phyloP scores from a whole-genome alignment of 805 yeast species.

The Saccharomycopsis javanensis region DNA sequence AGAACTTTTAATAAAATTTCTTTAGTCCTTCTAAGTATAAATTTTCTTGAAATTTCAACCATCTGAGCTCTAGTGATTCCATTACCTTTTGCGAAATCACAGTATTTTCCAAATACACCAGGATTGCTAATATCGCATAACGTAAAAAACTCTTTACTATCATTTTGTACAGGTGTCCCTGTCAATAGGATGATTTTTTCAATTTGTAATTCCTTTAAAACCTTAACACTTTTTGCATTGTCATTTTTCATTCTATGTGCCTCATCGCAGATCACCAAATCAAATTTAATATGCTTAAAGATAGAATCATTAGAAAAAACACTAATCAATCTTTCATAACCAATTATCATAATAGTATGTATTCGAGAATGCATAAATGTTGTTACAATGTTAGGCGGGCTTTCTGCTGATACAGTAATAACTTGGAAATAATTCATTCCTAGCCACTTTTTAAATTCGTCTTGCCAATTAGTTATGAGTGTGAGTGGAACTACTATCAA shows the following conservation, averaged over 20 bases:
- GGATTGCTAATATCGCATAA: slow-evolving; percentile 81
- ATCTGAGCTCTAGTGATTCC: slow-evolving; percentile 33
- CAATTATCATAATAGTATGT: slow-evolving; percentile 74
- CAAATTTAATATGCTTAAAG: slow-evolving; percentile 33
- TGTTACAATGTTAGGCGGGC: slow-evolving; percentile 38
- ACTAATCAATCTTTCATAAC: slow-evolving; percentile 71
- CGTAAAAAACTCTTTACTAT: slow-evolving; percentile 70
- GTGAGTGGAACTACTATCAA: slow-evolving; percentile 90
- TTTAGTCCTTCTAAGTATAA: slow-evolving; percentile 66
- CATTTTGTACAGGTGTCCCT: slow-evolving; percentile 94
- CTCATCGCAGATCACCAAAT: slow-evolving; percentile 83
- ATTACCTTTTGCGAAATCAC: slow-evolving; percentile 40
- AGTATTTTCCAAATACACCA: slow-evolving; percentile 58
- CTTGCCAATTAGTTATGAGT: slow-evolving; percentile 75
- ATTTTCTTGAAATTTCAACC: slow-evolving; percentile 50
- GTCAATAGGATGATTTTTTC: slow-evolving; percentile 56
- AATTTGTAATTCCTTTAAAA: slow-evolving; percentile 46
- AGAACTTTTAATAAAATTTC: slow-evolving; percentile 45
- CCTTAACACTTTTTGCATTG: slow-evolving; percentile 60
- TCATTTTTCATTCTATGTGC: slow-evolving; percentile 84
- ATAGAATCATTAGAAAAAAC: slow-evolving; percentile 20
- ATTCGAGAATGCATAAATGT: slow-evolving; percentile 60
- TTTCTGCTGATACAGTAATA: slow-evolving; percentile 44
- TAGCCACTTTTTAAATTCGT: slow-evolving; percentile 86
- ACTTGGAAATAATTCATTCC: slow-evolving; percentile 56